A percentile compares a stretch with the other conserved stretches of the same genome.
These are phyloP conservation scores for Didymella arachidicola DNA, from an alignment of 2,329 filamentous ascomycete genomes.

Conservation along the genomic window DNA sequence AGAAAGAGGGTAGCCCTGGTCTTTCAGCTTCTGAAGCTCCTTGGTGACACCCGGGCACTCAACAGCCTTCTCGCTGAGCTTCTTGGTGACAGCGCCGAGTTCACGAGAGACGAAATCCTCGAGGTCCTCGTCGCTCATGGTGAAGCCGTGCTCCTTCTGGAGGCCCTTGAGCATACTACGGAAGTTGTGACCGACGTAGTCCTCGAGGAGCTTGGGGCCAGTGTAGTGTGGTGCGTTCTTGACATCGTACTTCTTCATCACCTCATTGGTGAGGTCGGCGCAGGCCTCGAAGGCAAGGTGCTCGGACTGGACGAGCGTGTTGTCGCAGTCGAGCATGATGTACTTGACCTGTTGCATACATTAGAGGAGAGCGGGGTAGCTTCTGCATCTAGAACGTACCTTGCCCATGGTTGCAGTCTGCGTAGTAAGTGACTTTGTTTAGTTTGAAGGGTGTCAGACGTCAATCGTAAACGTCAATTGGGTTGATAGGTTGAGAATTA, in stretches of 20 bases:
- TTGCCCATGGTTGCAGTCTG: slow-evolving; percentile 44
- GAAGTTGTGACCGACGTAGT: slow-evolving; percentile 95
- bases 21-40: slow-evolving; percentile 71
- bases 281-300: slow-evolving; percentile 90
- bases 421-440: slow-evolving; percentile 18
- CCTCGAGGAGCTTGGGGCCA: slow-evolving; percentile 76
- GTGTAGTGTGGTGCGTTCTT: slow-evolving; percentile 75
- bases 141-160: slow-evolving; percentile 77
- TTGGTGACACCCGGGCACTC: slow-evolving; percentile 74
- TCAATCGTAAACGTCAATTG: slow-evolving; percentile 31
- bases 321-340: slow-evolving; percentile 70
- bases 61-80: slow-evolving; percentile 71
- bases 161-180: slow-evolving; percentile 85
- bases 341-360: slow-evolving; percentile 52
- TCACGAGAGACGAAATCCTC: slow-evolving; percentile 78
- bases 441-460: slow-evolving; percentile 7
- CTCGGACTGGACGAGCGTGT: slow-evolving; percentile 92
- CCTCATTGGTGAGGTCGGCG: slow-evolving; percentile 86
- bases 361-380: slow-evolving; percentile 36
- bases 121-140: slow-evolving; percentile 71
- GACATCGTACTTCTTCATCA: slow-evolving; percentile 73
- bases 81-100: slow-evolving; percentile 83
- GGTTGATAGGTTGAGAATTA: slow-evolving; percentile 17
- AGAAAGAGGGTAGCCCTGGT: slow-evolving; percentile 73
- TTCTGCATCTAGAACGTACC: slow-evolving; percentile 25